These are phyloP conservation scores for Podospora comata DNA, from an alignment of 495 filamentous ascomycete species.

Conservation along the genomic window DNA sequence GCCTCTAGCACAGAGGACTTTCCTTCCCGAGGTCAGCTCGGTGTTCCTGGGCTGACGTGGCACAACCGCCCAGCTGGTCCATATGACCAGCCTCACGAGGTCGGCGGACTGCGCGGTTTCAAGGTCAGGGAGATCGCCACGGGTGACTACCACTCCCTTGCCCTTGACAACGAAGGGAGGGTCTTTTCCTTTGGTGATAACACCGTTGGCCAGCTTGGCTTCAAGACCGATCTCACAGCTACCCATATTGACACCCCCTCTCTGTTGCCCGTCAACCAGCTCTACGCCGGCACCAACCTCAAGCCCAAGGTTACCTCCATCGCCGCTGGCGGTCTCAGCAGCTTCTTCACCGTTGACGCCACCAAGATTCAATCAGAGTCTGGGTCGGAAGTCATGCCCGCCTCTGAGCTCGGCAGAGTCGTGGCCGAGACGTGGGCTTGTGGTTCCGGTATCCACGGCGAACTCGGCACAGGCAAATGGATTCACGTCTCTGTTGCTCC, in stretches of 20 bases:
- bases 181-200: constrained; percentile 94
- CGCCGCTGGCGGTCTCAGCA: constrained; percentile 79
- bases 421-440: constrained; percentile 79
- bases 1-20: constrained; percentile 74
- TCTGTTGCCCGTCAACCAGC: constrained; percentile 60
- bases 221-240: constrained; percentile 59
- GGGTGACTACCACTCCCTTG: constrained; percentile 85
- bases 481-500: constrained; percentile 78
- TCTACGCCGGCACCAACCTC: constrained; percentile 63
- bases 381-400: constrained; percentile 28
- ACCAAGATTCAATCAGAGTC: constrained; percentile 39
- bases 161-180: constrained; percentile 66
- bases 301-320: constrained; percentile 64
- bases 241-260: constrained; percentile 66
- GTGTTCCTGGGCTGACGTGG: constrained; percentile 79
- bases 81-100: constrained; percentile 76
- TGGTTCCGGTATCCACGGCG: constrained; percentile 79
- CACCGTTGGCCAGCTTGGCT: constrained; percentile 78
- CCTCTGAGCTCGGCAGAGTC: constrained; percentile 45
- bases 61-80: constrained; percentile 69
- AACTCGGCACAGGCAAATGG: constrained; percentile 83
- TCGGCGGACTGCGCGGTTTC: constrained; percentile 49
- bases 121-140: constrained; percentile 67
- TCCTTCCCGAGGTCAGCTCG: constrained; percentile 80
- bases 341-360: constrained; percentile 82